Evolutionary conservation across 2,329 filamentous ascomycete species (phyloP), one percentile per base, ranked within the genome.

Genomic region (Verticillium isaacii): DNA sequence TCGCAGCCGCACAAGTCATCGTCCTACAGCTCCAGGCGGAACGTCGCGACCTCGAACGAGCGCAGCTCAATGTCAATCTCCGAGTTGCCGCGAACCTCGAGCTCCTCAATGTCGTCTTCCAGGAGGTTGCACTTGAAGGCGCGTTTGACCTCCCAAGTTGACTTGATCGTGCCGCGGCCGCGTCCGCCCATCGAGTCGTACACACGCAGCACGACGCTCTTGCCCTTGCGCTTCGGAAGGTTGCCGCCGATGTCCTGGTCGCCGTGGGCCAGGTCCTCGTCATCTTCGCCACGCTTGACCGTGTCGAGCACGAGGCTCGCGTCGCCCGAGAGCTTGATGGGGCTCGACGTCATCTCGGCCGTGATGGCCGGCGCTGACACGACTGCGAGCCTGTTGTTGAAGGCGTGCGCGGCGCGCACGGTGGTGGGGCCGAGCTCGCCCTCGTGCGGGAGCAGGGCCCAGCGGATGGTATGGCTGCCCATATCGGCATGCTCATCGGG

Each of bases 401-500:
- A 96, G 67, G 94, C 91, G 73, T 90, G 93, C 0, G 90, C 94
- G 14, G 93, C 91, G 62, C 89, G 88, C 55, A 98, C 86, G 1
- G 93, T 97, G 19, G 83, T 81, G 41, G 88, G 79, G 56, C 89
- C 86, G 5, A 98, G 82, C 1, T 82, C 75, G 2, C 93, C 93
- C 29, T 83, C 73, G 74, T 98, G 94, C 2, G 94, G 94, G 67
- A 97, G 81, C 67, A 98, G 93, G 25, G 92, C 93, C 85, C 94
- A 98, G 64, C 90, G 89, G 68, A 97, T 96, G 65, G 83, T 83
- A 74, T 98, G 94, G 52, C 82, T 84, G 60, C 92, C 94, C 93
- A 98, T 97, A 73, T 98, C 94, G 50, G 94, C 94, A 70, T 97
- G 89, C 6, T 87, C 93, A 73, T 98, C 94, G 0, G 94, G 94